phyloP scores from a whole-genome alignment of 106 monocot genomes.

The Apostasia ramifera region DNA sequence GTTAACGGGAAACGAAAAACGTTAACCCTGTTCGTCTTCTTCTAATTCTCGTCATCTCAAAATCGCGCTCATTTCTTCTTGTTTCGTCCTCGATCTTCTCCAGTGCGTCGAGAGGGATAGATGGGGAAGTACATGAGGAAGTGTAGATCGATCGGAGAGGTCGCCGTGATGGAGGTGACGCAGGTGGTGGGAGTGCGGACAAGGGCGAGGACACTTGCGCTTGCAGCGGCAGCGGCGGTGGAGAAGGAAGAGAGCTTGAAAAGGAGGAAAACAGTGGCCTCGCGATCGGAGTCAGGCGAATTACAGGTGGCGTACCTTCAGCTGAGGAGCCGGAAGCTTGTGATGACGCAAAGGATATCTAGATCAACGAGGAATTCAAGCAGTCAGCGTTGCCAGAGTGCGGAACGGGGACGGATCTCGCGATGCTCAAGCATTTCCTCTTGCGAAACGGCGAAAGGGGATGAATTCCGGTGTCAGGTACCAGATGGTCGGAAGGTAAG shows the following conservation, averaged over 20 bases:
- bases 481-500: conserved; percentile 26
- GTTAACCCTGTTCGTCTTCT: conserved; percentile 1
- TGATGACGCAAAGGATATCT: conserved; percentile 8
- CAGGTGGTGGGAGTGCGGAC: conserved; percentile 15
- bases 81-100: neutral
- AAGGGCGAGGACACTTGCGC: conserved; percentile 20
- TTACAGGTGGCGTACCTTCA: conserved; percentile 16
- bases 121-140: conserved; percentile 13
- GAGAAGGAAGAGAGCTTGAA: neutral
- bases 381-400: neutral
- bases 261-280: conserved; percentile 3
- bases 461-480: neutral
- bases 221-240: conserved; percentile 3
- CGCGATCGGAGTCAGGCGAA: neutral
- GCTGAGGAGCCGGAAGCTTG: conserved; percentile 15
- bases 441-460: conserved; percentile 1
- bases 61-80: too few species aligned
- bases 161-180: conserved; percentile 7
- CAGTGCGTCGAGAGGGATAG: neutral
- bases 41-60: too few species aligned
- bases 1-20: conserved; percentile 12
- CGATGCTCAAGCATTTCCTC: conserved; percentile 15
- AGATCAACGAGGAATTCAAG: neutral
- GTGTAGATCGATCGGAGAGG: conserved; percentile 4
- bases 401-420: conserved; percentile 11